Evolutionary conservation across 2,329 filamentous ascomycete genomes (phyloP).

Genomic region (Emergomyces orientalis): DNA sequence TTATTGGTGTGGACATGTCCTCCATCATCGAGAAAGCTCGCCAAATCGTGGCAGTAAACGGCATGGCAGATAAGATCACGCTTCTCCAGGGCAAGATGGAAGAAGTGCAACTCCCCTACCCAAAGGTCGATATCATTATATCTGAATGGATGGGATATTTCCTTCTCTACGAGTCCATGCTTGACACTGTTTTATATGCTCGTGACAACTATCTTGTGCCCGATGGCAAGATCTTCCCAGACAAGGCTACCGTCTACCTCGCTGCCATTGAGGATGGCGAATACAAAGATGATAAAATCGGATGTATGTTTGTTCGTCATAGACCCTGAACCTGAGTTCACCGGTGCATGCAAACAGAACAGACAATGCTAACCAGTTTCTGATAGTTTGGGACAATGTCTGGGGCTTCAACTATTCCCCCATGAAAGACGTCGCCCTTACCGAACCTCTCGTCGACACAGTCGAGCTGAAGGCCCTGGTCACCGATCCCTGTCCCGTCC

Average conservation of each 20-base stretch:
- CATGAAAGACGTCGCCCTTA: slow-evolving; percentile 85
- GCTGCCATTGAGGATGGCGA: slow-evolving; percentile 97
- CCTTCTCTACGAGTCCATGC: slow-evolving; percentile 95
- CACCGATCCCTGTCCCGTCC: slow-evolving; percentile 75
- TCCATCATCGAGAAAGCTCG: slow-evolving; percentile 98
- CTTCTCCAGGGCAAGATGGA: slow-evolving; percentile 99
- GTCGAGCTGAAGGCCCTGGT: slow-evolving; percentile 96
- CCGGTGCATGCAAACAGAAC: neutral
- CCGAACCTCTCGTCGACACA: slow-evolving; percentile 92
- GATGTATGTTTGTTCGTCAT: slow-evolving; percentile 56
- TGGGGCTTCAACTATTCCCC: slow-evolving; percentile 96
- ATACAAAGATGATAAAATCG: slow-evolving; percentile 99
- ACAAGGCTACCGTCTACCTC: slow-evolving; percentile 96
- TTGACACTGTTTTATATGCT: slow-evolving; percentile 95
- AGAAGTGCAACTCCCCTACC: slow-evolving; percentile 85
- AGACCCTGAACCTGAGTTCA: neutral
- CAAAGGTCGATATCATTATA: slow-evolving; percentile 98
- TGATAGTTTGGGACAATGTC: slow-evolving; percentile 93
- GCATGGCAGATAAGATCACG: slow-evolving; percentile 91
- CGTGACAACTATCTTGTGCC: slow-evolving; percentile 82
- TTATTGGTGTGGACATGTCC: slow-evolving; percentile 98
- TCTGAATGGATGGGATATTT: slow-evolving; percentile 99
- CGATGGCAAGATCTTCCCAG: slow-evolving; percentile 91
- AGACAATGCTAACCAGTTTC: slow-evolving; percentile 19
- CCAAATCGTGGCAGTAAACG: slow-evolving; percentile 88